These are phyloP conservation scores for Aristolochia contorta DNA, from an alignment of 164 flowering plant species.

Conservation along the genomic window DNA sequence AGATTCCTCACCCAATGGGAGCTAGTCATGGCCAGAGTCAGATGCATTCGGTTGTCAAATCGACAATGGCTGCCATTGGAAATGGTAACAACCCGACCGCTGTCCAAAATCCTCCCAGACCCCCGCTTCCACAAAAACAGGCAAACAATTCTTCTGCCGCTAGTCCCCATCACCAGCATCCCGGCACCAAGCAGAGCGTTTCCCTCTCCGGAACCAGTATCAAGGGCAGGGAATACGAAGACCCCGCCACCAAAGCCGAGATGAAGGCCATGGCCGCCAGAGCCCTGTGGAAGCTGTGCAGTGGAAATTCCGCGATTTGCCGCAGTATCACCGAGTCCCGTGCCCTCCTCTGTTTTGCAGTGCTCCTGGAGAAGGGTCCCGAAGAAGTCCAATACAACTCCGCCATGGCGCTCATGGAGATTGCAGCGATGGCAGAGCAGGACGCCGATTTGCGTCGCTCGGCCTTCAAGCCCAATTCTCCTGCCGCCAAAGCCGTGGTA, in stretches of 20 bases:
- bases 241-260: constrained; percentile 48
- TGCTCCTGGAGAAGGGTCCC: constrained; percentile 58
- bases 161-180: too few species aligned
- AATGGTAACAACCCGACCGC: background rate
- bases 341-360: constrained; percentile 70
- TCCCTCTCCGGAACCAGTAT: constrained; percentile 42
- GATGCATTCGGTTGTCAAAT: constrained; percentile 45
- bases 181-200: constrained; percentile 7
- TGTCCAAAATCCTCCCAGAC: background rate
- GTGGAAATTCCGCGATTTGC: constrained; percentile 45
- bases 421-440: constrained; percentile 57
- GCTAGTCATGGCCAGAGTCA: constrained; percentile 19
- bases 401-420: constrained; percentile 78
- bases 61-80: constrained; percentile 27
- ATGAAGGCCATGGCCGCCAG: constrained; percentile 86
- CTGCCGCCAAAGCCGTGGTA: constrained; percentile 70
- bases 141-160: background rate
- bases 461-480: constrained; percentile 83
- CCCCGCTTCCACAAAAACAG: background rate
- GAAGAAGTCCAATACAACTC: constrained; percentile 58
- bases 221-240: constrained; percentile 59
- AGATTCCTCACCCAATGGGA: constrained; percentile 32
- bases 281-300: constrained; percentile 57
- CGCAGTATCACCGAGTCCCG: constrained; percentile 68
- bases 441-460: constrained; percentile 52